Conservation (phyloP, 768 basidiomycete genomes). For the Boletus barrowsii region DNA sequence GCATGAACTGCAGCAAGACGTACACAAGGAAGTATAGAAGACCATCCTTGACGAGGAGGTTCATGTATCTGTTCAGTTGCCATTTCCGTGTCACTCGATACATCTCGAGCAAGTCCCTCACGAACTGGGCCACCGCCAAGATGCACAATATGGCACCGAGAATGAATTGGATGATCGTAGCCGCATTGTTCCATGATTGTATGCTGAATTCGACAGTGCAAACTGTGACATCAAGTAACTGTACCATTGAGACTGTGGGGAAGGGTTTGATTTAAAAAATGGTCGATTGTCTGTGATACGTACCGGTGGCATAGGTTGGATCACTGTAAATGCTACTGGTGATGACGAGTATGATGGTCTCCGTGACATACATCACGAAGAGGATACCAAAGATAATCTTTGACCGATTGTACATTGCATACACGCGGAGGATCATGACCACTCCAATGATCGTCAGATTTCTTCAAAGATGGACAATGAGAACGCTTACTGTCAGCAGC, state of each 20-base stretch:
- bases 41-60: neutral
- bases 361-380: neutral
- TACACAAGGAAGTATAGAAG: neutral
- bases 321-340: neutral
- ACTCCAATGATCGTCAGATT: neutral
- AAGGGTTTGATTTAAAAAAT: too few species aligned
- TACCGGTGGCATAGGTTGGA: neutral
- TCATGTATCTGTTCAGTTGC: neutral
- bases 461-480: neutral
- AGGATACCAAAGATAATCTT: neutral
- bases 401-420: neutral
- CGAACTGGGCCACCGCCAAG: neutral
- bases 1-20: neutral
- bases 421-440: neutral
- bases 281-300: neutral
- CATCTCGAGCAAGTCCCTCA: neutral
- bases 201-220: neutral
- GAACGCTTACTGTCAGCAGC: neutral
- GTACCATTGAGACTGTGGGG: neutral
- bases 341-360: neutral
- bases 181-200: neutral
- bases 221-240: neutral
- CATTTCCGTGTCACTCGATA: neutral
- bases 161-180: neutral
- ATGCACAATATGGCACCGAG: neutral